Conservation (phyloP, 805 yeast species). For the Hanseniaspora lachancei region DNA sequence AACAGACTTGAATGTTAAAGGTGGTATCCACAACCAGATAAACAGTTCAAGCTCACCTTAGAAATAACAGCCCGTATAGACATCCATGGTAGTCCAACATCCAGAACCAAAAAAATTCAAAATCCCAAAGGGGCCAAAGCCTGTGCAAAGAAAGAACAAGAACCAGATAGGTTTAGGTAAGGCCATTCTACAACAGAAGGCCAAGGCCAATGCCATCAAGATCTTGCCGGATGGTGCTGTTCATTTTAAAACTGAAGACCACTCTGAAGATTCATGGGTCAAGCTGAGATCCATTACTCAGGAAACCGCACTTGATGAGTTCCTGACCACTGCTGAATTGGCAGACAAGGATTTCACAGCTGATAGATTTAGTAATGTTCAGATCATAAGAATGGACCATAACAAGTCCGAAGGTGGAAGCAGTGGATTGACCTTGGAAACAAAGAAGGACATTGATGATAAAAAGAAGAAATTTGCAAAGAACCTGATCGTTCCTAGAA, state of each 20-base stretch:
- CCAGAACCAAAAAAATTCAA: constrained; percentile 60
- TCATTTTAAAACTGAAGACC: constrained; percentile 74
- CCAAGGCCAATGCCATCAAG: constrained; percentile 54
- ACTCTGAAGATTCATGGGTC: constrained; percentile 70
- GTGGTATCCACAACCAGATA: no score
- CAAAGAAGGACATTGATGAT: constrained; percentile 45
- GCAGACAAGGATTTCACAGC: constrained; percentile 96
- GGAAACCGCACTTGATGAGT: constrained; percentile 86
- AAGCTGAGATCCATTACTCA: constrained; percentile 88
- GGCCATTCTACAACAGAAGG: constrained; percentile 61
- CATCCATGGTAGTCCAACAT: constrained; percentile 29
- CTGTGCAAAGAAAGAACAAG: constrained; percentile 69
- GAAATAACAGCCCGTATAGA: neutral
- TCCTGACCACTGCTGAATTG: constrained; percentile 84
- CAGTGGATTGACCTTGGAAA: constrained; percentile 53
- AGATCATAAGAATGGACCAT: constrained; percentile 61
- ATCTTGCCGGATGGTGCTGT: constrained; percentile 74
- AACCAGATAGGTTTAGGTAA: constrained; percentile 79
- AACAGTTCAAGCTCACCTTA: no score
- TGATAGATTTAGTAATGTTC: constrained; percentile 68
- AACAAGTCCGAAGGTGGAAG: constrained; percentile 30
- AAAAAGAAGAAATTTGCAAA: constrained; percentile 56
- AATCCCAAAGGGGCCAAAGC: constrained; percentile 87
- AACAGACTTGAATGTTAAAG: no score
- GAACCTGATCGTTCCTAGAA: constrained; percentile 74